Evolutionary conservation across 2,329 filamentous ascomycete genomes (phyloP).

Genomic region (Neocatenulostroma microsporum): DNA sequence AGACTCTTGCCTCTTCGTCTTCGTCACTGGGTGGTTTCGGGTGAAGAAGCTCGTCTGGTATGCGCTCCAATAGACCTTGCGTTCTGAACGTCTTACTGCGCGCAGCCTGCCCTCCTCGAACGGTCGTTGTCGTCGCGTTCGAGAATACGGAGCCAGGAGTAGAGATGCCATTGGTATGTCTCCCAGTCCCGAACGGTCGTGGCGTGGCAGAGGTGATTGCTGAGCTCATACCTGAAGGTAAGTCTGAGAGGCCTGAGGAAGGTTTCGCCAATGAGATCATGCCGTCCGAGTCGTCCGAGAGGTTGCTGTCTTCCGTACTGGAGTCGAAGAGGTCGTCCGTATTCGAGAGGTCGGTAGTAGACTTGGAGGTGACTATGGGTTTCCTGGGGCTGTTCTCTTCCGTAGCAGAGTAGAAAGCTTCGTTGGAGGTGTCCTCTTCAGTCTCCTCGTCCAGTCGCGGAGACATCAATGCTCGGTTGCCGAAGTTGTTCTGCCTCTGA

Average conservation of each 20-base stretch:
- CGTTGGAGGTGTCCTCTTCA: constrained; percentile 73
- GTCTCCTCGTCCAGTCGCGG: constrained; percentile 27
- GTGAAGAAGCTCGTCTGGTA: constrained; percentile 72
- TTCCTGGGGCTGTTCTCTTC: constrained; percentile 53
- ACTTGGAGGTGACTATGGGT: constrained; percentile 31
- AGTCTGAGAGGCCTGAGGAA: constrained; percentile 68
- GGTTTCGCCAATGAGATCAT: constrained; percentile 84
- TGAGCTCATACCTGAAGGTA: constrained; percentile 69
- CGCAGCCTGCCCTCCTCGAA: constrained; percentile 58
- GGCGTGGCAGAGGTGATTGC: constrained; percentile 75
- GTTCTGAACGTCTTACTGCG: constrained; percentile 77
- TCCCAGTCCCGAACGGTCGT: constrained; percentile 60
- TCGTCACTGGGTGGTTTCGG: constrained; percentile 79
- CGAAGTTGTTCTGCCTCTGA: constrained; percentile 33
- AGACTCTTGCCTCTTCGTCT: constrained; percentile 77
- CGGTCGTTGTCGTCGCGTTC: constrained; percentile 75
- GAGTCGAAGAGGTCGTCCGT: constrained; percentile 52
- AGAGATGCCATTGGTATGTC: constrained; percentile 65
- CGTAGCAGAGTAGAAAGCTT: constrained; percentile 86
- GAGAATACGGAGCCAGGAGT: constrained; percentile 88
- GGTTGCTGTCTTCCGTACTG: constrained; percentile 60
- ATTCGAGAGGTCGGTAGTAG: constrained; percentile 35
- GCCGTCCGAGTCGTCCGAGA: constrained; percentile 89
- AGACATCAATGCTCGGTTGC: constrained; percentile 22
- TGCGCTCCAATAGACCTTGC: constrained; percentile 62